Evolutionary conservation across 78 protist genomes (phyloP), one percentile per base, ranked within the genome.

Genomic region (Polysphondylium violaceum): DNA sequence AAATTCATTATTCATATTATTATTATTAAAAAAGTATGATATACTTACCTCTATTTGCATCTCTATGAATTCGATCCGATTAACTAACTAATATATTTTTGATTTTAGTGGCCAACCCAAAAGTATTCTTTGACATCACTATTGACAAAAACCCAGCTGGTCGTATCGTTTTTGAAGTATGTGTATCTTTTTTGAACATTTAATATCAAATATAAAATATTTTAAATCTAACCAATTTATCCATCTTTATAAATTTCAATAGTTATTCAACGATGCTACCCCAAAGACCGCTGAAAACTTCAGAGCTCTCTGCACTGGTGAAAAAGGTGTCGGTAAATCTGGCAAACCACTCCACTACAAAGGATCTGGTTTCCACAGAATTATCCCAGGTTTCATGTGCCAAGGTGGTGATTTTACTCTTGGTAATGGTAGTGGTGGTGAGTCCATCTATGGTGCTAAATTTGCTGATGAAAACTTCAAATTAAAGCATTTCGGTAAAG

Each of bases 341-440:
- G 98, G 98, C 36, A 88, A 89, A 88, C 95, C 88, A n/a, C 74
- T 97, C 8, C 92, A 93, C 85, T 98, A 61, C 95, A 98, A 97
- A 87, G 95, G 96, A 41, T 36, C 74, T 38, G 0, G 36, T 8
- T 98, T 98, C 95, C 99, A 98, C 96, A 65, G 99, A 16, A 74
- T 87, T 69, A 94, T 94, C 73, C 94, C 94, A 56, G 53, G 65
- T 67, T 94, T 94, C 67, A 94, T 94, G 96, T 31, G 71, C 71
- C 95, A 92, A 65, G 95, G 95, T 58, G 99, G 99, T 6, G 99
- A 99, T 83, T 96, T 99, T 85, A 97, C 99, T 67, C 51, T 43
- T 11, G 97, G 96, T 23, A 72, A 98, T 63, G 99, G 99, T 27
- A 96, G 98, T n/a, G 99, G 99, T 19, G 99, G 95, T 17, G 95